Evolutionary conservation across 2,329 filamentous ascomycete species (phyloP).

Genomic region (Blastomyces silverae): DNA sequence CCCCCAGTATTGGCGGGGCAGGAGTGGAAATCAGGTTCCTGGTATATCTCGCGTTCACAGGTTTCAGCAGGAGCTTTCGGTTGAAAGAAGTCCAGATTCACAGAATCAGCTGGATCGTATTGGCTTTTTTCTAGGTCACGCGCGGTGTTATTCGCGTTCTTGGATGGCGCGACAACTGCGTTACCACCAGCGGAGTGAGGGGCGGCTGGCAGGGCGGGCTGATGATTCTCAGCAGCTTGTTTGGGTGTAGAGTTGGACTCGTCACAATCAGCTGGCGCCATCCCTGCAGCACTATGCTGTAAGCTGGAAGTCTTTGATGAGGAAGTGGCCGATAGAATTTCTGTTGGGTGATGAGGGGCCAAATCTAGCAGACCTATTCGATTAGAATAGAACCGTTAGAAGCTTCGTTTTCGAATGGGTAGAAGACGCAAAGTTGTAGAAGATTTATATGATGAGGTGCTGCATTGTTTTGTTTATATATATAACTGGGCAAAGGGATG

Average conservation of each 20-base stretch:
- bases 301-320: neutral
- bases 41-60: neutral
- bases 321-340: neutral
- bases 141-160: neutral
- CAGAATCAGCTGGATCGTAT: neutral
- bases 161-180: neutral
- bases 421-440: neutral
- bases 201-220: neutral
- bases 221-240: neutral
- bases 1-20: neutral
- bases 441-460: neutral
- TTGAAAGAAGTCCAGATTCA: slow-evolving; percentile 9
- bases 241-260: neutral
- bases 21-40: neutral
- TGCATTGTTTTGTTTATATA: slow-evolving; percentile 5
- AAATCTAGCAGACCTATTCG: neutral
- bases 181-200: neutral
- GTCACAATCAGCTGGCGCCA: neutral
- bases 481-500: neutral
- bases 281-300: neutral
- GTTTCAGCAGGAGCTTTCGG: neutral
- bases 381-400: neutral
- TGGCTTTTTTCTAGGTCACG: neutral
- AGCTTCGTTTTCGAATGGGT: neutral
- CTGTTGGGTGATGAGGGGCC: neutral